These are phyloP conservation scores for Talaromyces adpressus DNA, from an alignment of 495 filamentous ascomycete genomes.

Conservation along the genomic window DNA sequence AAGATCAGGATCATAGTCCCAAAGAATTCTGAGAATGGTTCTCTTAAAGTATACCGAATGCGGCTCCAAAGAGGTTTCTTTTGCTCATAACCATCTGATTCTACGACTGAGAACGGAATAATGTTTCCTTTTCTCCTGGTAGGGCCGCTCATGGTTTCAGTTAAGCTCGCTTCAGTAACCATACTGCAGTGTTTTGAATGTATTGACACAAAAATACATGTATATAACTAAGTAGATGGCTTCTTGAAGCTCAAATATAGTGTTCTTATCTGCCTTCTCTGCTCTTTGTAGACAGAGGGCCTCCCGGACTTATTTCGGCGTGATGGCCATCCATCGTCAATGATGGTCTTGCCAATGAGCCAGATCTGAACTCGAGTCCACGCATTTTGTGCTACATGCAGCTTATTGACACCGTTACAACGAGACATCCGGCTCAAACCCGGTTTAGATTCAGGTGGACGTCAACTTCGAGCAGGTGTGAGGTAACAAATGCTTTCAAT, in stretches of 20 bases:
- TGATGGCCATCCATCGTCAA: not conserved
- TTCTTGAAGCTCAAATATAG: not conserved
- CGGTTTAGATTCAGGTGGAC: not conserved
- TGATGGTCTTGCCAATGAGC: not conserved
- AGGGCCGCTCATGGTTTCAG: not conserved
- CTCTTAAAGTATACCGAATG: conserved; percentile 37
- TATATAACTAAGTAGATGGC: not conserved
- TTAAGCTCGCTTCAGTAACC: not conserved
- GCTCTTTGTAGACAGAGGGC: not conserved
- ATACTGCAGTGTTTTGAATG: not conserved
- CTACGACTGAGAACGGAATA: not conserved
- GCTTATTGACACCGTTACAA: not conserved
- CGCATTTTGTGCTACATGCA: not conserved
- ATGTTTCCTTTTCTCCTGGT: not conserved
- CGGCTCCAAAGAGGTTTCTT: conserved; percentile 39
- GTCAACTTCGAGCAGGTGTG: not conserved
- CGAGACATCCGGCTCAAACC: not conserved
- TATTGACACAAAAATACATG: not conserved
- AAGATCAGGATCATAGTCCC: conserved; percentile 57
- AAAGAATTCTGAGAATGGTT: conserved; percentile 57
- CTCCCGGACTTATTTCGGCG: not conserved
- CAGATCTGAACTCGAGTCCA: not conserved
- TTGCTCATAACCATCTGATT: conserved; percentile 7
- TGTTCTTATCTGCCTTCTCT: not conserved
- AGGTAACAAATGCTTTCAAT: not conserved